These are phyloP conservation scores for Hypoxylon sp. DNA, from an alignment of 2,329 filamentous ascomycete genomes.

Conservation along the genomic window DNA sequence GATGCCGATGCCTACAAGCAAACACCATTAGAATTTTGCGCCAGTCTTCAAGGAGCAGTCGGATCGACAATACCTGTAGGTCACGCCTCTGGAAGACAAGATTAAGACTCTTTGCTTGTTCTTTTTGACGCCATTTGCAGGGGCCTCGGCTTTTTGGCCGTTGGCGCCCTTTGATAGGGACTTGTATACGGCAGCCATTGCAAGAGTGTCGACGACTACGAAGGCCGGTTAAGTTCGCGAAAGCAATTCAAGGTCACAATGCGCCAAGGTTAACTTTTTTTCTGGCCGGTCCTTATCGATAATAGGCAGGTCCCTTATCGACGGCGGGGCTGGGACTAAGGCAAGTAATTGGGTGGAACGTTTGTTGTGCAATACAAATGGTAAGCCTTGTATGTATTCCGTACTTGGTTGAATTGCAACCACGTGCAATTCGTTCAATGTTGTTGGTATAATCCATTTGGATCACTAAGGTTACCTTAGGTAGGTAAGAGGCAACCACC, in stretches of 20 bases:
- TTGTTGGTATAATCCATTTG: too few relatives aligned
- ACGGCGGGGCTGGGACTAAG: constrained; percentile 25
- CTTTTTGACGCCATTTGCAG: constrained; percentile 65
- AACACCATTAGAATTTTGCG: constrained; percentile 60
- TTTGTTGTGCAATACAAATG: constrained; percentile 10
- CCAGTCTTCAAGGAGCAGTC: not conserved
- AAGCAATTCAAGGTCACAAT: constrained; percentile 19
- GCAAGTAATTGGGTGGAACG: constrained; percentile 12
- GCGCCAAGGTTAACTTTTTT: constrained; percentile 38
- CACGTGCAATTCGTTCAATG: too few relatives aligned
- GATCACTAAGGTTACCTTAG: too few relatives aligned
- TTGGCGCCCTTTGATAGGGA: constrained; percentile 72
- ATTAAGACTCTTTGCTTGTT: constrained; percentile 86
- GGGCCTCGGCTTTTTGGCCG: constrained; percentile 63
- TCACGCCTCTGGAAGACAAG: constrained; percentile 91
- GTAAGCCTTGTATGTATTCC: constrained; percentile 11
- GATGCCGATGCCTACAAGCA: constrained; percentile 81
- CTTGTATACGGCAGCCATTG: constrained; percentile 81
- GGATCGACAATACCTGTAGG: constrained; percentile 64
- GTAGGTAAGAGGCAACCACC: constrained; percentile 9
- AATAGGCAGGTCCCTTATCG: constrained; percentile 20
- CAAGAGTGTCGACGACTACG: constrained; percentile 22
- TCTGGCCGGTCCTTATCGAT: constrained; percentile 37
- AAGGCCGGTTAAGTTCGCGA: not conserved
- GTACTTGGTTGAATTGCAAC: too few relatives aligned